A percentile compares a stretch with the other conserved stretches of the same genome.
Conservation (phyloP, 139 green algal genomes). For the Picochlorum sp. region DNA sequence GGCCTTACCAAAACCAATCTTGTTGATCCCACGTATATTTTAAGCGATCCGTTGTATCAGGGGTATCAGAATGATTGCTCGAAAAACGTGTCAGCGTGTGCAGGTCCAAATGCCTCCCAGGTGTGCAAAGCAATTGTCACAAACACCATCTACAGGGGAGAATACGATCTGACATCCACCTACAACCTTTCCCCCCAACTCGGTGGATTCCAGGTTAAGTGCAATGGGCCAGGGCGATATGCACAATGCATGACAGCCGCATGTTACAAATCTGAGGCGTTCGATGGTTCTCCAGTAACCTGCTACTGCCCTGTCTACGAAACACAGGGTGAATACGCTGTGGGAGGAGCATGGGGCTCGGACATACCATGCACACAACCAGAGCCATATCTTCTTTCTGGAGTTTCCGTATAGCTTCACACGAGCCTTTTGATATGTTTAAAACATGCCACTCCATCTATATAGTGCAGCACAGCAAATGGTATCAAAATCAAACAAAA, state of each 20-base stretch:
- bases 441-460: too few species aligned
- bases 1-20: constrained; percentile 2
- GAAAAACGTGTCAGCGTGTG: not conserved
- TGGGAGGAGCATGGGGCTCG: too few species aligned
- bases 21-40: constrained; percentile 12
- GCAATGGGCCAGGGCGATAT: constrained; percentile 1
- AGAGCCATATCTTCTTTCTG: too few species aligned
- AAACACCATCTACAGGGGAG: constrained; percentile 10
- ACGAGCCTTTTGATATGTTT: too few species aligned
- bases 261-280: constrained; percentile 7
- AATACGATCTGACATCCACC: not conserved
- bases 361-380: too few species aligned
- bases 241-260: constrained; percentile 19
- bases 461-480: too few species aligned
- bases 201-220: constrained; percentile 9
- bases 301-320: constrained; percentile 15
- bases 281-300: constrained; percentile 11
- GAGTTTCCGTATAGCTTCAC: too few species aligned
- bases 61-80: not conserved
- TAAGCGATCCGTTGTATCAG: not conserved
- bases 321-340: not conserved
- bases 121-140: constrained; percentile 2
- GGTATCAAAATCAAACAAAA: too few species aligned
- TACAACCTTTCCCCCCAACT: not conserved
- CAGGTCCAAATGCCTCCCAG: not conserved